A percentile compares a stretch with the other conserved stretches of the same genome.
Conservation (phyloP, 1,284 basidiomycete species). For the Ganoderma lingzhi region DNA sequence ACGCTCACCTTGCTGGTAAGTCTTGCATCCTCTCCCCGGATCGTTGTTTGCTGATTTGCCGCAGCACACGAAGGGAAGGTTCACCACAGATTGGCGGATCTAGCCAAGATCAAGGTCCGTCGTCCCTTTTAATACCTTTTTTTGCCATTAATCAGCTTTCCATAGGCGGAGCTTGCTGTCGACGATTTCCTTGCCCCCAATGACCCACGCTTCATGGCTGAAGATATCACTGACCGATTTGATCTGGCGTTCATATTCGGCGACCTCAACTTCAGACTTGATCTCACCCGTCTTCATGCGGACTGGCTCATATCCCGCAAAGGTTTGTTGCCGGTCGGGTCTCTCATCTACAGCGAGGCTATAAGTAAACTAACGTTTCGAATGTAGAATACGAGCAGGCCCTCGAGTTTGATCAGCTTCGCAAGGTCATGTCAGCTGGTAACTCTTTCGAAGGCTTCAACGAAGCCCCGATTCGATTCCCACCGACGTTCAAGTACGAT, state of each 20-base stretch:
- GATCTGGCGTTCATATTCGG: slow-evolving; percentile 86
- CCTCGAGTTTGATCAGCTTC: slow-evolving; percentile 83
- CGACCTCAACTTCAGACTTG: slow-evolving; percentile 82
- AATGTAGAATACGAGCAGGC: slow-evolving; percentile 72
- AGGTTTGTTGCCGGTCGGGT: slow-evolving; percentile 30
- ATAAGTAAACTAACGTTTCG: neutral
- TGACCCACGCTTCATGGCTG: slow-evolving; percentile 69
- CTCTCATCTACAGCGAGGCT: no score
- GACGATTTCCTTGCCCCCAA: slow-evolving; percentile 70
- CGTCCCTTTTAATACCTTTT: neutral
- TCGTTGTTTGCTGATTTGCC: neutral
- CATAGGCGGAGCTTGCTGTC: slow-evolving; percentile 68
- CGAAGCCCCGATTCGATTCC: slow-evolving; percentile 77
- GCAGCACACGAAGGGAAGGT: slow-evolving; percentile 80
- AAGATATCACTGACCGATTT: slow-evolving; percentile 86
- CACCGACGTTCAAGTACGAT: slow-evolving; percentile 89
- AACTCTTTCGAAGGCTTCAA: slow-evolving; percentile 73
- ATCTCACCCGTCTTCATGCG: slow-evolving; percentile 77
- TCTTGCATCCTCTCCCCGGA: slow-evolving; percentile 11
- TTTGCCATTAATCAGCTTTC: neutral
- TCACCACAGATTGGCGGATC: slow-evolving; percentile 72
- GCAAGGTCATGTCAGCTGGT: slow-evolving; percentile 69
- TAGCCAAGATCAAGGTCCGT: slow-evolving; percentile 77
- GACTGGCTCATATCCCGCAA: slow-evolving; percentile 62
- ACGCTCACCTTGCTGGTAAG: slow-evolving; percentile 86